Evolutionary conservation across 1,139 yeast species (phyloP), one percentile per base, ranked within the genome.

Genomic region (Saccharomyces hybrid): DNA sequence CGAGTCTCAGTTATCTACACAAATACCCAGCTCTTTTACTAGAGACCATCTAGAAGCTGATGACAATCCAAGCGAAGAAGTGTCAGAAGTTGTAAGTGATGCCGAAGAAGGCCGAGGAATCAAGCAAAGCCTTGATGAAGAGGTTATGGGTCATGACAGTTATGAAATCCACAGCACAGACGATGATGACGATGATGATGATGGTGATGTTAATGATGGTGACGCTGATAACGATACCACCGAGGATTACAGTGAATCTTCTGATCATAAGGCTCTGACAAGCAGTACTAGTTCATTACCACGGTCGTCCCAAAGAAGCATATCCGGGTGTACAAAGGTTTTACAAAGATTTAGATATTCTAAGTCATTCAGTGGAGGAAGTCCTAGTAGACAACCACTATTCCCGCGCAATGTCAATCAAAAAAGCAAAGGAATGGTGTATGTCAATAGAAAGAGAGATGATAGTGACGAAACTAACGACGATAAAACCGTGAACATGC

Each of bases 1-100:
- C 2, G 66, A 64, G 34, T 65, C 68, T 11, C 56, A 59, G 46
- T 26, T 61, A n/a, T 58, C 66, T 4, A 67, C 69, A 6, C 64
- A 65, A 38, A 54, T 61, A 67, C 75, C 67, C 71, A 73, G 63
- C 66, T 72, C 51, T 60, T 62, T 49, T 71, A 71, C 61, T 74
- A 73, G 16, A 76, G 75, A 51, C 29, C 49, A 58, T 19, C 58
- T 57, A 42, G 54, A 51, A 14, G 59, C 54, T 50, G 51, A 38
- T 19, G 44, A 38, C 14, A 34, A 46, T 31, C 48, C 32, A 26
- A 27, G 16, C 28, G 14, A 19, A 50, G 26, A 19, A n/a, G 8
- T 48, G 21, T 26, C 16, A 34, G 42, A 21, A 27, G 31, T 26
- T 12, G 48, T 16, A 4, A 21, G 19, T 16, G 27, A 27, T 8